These are phyloP conservation scores for Picea mariana DNA, from an alignment of 83 land plant species.

Conservation along the genomic window DNA sequence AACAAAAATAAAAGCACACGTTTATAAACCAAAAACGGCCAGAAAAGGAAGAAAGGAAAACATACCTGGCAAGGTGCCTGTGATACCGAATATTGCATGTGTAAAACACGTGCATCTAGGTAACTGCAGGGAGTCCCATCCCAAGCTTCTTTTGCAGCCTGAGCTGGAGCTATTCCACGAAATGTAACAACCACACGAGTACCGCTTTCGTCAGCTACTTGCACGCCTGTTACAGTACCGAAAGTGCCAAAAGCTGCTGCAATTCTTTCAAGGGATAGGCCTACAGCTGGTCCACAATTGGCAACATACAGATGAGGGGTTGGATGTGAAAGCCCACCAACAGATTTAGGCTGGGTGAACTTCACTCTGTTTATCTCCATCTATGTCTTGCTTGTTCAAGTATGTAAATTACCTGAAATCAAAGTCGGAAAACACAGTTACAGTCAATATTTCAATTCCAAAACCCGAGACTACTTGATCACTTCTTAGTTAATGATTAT, in stretches of 20 bases:
- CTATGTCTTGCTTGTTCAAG: too few species aligned
- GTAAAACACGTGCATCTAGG: conserved; percentile 60
- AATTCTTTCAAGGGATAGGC: conserved; percentile 51
- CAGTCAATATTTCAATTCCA: too few species aligned
- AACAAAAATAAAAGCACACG: background rate
- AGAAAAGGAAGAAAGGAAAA: background rate
- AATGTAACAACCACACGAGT: conserved; percentile 80
- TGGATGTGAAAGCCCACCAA: conserved; percentile 12
- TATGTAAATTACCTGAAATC: too few species aligned
- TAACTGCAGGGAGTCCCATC: conserved; percentile 53
- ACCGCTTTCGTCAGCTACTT: conserved; percentile 74
- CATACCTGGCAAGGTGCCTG: conserved; percentile 40
- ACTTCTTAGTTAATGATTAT: too few species aligned
- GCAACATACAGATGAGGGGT: conserved; percentile 86
- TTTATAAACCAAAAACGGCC: background rate
- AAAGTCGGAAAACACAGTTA: too few species aligned
- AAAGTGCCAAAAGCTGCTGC: conserved; percentile 50
- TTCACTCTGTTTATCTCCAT: conserved; percentile 8
- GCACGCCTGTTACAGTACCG: conserved; percentile 65
- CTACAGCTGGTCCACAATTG: conserved; percentile 93
- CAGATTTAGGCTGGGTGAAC: conserved; percentile 24
- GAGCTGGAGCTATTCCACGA: conserved; percentile 40
- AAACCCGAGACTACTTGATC: too few species aligned
- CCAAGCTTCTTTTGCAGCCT: conserved; percentile 58
- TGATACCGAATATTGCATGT: conserved; percentile 66